phyloP scores from a whole-genome alignment of 2,329 filamentous ascomycete species.

The Penicillium palitans region DNA sequence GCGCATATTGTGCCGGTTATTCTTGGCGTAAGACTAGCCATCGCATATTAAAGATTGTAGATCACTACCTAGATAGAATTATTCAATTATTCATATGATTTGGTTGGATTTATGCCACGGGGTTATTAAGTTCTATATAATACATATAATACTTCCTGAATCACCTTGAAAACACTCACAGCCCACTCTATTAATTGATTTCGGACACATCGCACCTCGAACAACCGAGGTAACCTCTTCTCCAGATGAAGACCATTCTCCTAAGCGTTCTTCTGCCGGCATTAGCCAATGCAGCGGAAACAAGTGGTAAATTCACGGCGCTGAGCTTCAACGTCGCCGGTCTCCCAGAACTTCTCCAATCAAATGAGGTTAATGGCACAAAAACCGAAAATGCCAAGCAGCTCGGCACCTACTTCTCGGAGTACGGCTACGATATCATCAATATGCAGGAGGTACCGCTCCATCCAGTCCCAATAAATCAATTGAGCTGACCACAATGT shows the following conservation, averaged over 20 bases:
- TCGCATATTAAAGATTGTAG: not conserved
- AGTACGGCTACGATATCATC: constrained; percentile 62
- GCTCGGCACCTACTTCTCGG: constrained; percentile 59
- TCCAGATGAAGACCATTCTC: constrained; percentile 10
- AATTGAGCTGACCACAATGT: not conserved
- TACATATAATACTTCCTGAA: not conserved
- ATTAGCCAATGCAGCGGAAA: constrained; percentile 20
- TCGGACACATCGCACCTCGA: not conserved
- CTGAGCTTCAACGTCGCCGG: constrained; percentile 63
- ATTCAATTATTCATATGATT: not conserved
- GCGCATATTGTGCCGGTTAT: not conserved
- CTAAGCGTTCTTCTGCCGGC: constrained; percentile 6
- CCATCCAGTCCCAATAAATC: not conserved
- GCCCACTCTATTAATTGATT: not conserved
- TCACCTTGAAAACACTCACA: not conserved
- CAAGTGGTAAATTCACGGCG: constrained; percentile 51
- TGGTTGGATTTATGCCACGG: too few relatives aligned
- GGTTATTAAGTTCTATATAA: not conserved
- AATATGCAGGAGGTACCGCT: constrained; percentile 60
- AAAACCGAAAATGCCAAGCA: constrained; percentile 58
- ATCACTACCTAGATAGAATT: not conserved
- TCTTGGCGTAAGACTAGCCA: not conserved
- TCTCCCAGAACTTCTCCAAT: constrained; percentile 55
- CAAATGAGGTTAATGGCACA: constrained; percentile 62
- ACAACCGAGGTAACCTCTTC: not conserved